Evolutionary conservation across 495 filamentous ascomycete species (phyloP), one percentile per base, ranked within the genome.

Genomic region (Podospora appendiculata): DNA sequence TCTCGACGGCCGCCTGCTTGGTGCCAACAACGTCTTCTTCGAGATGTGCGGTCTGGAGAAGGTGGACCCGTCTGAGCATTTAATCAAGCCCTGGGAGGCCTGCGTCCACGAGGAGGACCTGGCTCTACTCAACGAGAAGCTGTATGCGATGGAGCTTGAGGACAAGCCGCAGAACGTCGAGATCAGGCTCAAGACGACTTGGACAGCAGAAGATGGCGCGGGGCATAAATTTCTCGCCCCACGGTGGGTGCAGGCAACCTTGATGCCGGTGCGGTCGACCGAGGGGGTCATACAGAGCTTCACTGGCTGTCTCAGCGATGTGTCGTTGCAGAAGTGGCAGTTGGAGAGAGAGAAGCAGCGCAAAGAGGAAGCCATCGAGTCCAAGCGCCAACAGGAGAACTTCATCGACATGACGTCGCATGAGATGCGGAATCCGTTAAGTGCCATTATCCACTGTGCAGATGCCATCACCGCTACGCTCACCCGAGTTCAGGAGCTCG

Each of bases 401-500:
- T 89, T 89, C 58, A 88, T 90, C 60, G 85, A 88, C 63, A 88
- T 87, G 68, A 86, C 82, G 14, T 86, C 80, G 19, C 86, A 89
- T 60, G 86, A 91, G 62, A 84, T 90, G 67, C 76, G 86, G 7
- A 90, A 90, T 55, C 87, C 87, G 4, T 70, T 90, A 6, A 82
- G 77, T 45, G 85, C 86, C 1, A 86, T 89, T 33, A 62, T 88
- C 40, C 84, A 87, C 57, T 88, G 84, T 61, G 79, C 83, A 2
- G 86, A 89, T 55, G 62, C 68, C 41, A 66, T 71, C 45, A 69
- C 62, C 7, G 66, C 65, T 0, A 66, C 62, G 8, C 59, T 69
- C 16, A 44, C 47, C 1, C 55, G 57, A 19, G 61, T 66, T 5
- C 62, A 66, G 45, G 59, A 68, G 40, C 59, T 70, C 13, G 45